phyloP scores from a whole-genome alignment of 192 early-diverging fungal genomes.

The Gigaspora rosea region DNA sequence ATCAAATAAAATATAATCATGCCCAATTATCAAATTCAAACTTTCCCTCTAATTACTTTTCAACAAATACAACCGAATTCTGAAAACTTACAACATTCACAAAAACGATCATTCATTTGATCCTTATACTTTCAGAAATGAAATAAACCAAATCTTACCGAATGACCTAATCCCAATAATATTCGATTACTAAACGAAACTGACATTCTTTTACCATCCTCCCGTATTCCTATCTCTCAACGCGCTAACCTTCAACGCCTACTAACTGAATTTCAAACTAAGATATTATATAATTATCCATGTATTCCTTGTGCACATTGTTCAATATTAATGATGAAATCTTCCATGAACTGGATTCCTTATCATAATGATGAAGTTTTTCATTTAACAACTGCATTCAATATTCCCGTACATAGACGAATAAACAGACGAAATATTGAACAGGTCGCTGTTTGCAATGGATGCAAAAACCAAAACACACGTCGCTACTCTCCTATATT shows the following conservation, averaged over 20 bases:
- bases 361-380: background rate
- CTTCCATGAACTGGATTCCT: background rate
- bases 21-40: too few species aligned
- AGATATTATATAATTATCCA: background rate
- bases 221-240: background rate
- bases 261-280: background rate
- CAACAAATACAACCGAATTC: too few species aligned
- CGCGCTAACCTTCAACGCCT: background rate
- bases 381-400: background rate
- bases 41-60: too few species aligned
- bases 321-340: background rate
- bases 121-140: background rate
- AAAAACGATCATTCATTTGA: too few species aligned
- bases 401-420: background rate
- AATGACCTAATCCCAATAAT: background rate
- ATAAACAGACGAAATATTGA: background rate
- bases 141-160: background rate
- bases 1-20: too few species aligned
- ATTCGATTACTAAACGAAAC: background rate
- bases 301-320: background rate
- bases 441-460: background rate
- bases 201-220: background rate
- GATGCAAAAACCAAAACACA: background rate
- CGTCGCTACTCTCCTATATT: background rate
- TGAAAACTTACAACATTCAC: too few species aligned